phyloP scores from a whole-genome alignment of 768 basidiomycete genomes.

The Lentinula sp. region DNA sequence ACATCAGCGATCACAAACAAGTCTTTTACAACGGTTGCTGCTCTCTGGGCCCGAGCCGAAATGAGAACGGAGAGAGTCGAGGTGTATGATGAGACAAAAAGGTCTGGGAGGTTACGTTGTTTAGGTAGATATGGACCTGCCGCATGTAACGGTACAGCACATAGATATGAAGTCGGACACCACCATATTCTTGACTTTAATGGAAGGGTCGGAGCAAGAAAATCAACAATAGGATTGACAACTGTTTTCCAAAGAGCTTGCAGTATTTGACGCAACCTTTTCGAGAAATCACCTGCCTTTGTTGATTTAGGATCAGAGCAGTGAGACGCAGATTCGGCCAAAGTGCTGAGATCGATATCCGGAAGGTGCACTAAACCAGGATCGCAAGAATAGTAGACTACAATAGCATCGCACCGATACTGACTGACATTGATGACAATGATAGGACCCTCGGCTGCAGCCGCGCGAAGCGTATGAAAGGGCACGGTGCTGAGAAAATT shows the following conservation, averaged over 20 bases:
- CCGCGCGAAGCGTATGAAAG: slow-evolving; percentile 12
- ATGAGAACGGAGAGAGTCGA: slow-evolving; percentile 22
- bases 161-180: slow-evolving; percentile 18
- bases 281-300: not conserved
- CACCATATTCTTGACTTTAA: slow-evolving; percentile 15
- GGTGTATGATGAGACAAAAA: slow-evolving; percentile 24
- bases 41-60: not conserved
- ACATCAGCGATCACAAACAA: too few species aligned
- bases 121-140: slow-evolving; percentile 11
- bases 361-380: not conserved
- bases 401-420: slow-evolving; percentile 15
- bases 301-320: not conserved
- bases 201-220: slow-evolving; percentile 5
- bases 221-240: slow-evolving; percentile 17
- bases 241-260: slow-evolving; percentile 14
- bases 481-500: slow-evolving; percentile 16
- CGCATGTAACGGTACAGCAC: slow-evolving; percentile 22
- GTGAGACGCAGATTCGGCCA: slow-evolving; percentile 6
- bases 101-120: slow-evolving; percentile 13
- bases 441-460: slow-evolving; percentile 10
- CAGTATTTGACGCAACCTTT: not conserved
- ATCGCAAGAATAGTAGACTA: not conserved
- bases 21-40: not conserved
- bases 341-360: not conserved
- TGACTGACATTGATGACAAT: not conserved